Percentiles rank a stretch among this genome's conserved stretches.
Conservation (phyloP, 805 yeast genomes). For the Priceomyces melissophilus region DNA sequence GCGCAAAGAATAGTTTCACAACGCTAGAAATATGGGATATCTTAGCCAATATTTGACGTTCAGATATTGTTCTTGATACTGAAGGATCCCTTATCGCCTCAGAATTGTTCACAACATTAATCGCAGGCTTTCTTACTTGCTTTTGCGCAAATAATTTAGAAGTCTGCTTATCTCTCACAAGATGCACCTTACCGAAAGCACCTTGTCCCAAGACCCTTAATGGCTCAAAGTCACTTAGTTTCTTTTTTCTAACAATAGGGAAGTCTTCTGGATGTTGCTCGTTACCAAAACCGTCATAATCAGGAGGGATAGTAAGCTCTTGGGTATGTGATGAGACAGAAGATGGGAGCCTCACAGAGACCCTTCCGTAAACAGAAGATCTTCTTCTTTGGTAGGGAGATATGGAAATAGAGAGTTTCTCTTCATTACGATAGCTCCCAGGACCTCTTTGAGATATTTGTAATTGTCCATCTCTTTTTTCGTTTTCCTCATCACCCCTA, state of each 20-base stretch:
- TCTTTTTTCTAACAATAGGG: neutral
- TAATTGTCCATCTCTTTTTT: neutral
- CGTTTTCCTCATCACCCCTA: constrained; percentile 1
- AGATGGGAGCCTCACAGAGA: constrained; percentile 9
- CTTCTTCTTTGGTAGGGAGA: constrained; percentile 6
- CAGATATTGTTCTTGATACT: constrained; percentile 77
- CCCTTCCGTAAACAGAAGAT: constrained; percentile 15
- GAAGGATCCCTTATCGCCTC: constrained; percentile 14
- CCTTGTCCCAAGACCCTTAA: constrained; percentile 81
- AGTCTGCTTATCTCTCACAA: constrained; percentile 63
- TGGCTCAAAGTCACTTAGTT: constrained; percentile 60
- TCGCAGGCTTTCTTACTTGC: constrained; percentile 77
- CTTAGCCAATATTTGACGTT: constrained; percentile 65
- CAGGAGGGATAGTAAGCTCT: constrained; percentile 10
- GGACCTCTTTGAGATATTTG: neutral
- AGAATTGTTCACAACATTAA: constrained; percentile 44
- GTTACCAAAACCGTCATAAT: constrained; percentile 3
- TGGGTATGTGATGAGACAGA: constrained; percentile 6
- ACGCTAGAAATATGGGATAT: constrained; percentile 72
- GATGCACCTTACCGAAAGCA: constrained; percentile 81
- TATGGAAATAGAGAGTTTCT: neutral
- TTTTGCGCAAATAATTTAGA: constrained; percentile 80
- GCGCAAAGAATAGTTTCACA: constrained; percentile 76
- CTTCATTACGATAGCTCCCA: neutral
- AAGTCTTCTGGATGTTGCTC: constrained; percentile 2